Conservation (phyloP, 805 yeast species). For the Zygotorulaspora chibaensis region DNA sequence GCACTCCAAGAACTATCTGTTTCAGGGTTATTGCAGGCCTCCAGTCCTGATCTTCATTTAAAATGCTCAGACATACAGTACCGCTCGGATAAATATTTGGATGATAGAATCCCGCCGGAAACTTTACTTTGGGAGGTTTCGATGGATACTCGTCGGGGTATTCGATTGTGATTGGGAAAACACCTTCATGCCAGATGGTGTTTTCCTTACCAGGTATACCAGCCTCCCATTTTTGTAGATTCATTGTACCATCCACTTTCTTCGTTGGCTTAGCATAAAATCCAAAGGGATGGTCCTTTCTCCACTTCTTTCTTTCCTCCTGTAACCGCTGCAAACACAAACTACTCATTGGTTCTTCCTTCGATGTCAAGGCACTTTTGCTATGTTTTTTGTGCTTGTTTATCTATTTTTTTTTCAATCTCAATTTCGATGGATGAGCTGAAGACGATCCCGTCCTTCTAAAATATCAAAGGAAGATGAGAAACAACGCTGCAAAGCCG, state of each 20-base stretch:
- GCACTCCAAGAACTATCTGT: conserved; percentile 87
- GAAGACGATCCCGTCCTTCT: too few relatives aligned
- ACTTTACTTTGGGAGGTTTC: conserved; percentile 91
- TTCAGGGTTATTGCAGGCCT: conserved; percentile 91
- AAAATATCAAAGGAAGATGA: background rate
- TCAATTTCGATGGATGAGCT: background rate
- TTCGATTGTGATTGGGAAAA: conserved; percentile 72
- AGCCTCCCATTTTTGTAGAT: conserved; percentile 84
- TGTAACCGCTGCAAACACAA: conserved; percentile 80
- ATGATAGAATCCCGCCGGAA: conserved; percentile 88
- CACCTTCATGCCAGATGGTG: conserved; percentile 88
- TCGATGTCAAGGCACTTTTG: background rate
- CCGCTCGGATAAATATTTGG: conserved; percentile 98
- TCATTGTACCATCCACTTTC: conserved; percentile 74
- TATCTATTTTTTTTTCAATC: background rate
- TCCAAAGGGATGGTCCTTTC: conserved; percentile 97
- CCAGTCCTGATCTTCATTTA: conserved; percentile 97
- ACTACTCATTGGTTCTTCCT: conserved; percentile 38
- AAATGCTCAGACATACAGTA: conserved; percentile 85
- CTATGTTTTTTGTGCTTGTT: background rate
- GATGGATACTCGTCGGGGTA: conserved; percentile 94
- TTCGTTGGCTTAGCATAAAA: conserved; percentile 89
- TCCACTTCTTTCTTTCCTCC: conserved; percentile 96
- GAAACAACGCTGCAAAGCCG: background rate
- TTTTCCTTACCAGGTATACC: conserved; percentile 92